phyloP scores from a whole-genome alignment of 1,284 basidiomycete species.

The Pseudozyma sp. region DNA sequence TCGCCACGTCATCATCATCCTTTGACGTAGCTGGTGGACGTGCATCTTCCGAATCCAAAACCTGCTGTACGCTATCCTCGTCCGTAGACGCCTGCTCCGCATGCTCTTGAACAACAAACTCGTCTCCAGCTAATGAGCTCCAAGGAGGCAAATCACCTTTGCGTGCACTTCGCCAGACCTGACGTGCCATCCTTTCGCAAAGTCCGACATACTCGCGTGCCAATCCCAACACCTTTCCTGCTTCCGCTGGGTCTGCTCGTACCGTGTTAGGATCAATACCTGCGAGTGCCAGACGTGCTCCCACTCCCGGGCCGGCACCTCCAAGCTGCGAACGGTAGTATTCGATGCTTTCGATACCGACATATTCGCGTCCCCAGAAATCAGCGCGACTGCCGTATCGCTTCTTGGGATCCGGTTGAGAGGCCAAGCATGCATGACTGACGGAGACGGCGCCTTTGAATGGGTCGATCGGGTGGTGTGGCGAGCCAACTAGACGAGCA shows the following conservation, averaged over 20 bases:
- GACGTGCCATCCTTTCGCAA: slow-evolving; percentile 44
- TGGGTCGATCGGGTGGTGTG: slow-evolving; percentile 64
- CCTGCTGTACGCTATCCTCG: slow-evolving; percentile 19
- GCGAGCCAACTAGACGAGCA: slow-evolving; percentile 64
- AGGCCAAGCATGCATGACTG: slow-evolving; percentile 59
- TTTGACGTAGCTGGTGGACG: slow-evolving; percentile 23
- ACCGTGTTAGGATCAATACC: slow-evolving; percentile 31
- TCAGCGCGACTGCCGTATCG: slow-evolving; percentile 64
- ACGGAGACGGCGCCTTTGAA: slow-evolving; percentile 68
- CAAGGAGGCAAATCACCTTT: slow-evolving; percentile 55
- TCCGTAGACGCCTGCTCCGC: slow-evolving; percentile 15
- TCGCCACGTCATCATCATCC: slow-evolving; percentile 15
- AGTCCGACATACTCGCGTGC: slow-evolving; percentile 45
- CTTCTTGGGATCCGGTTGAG: slow-evolving; percentile 53
- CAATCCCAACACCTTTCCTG: slow-evolving; percentile 35
- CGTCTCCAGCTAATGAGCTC: slow-evolving; percentile 44
- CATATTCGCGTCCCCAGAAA: slow-evolving; percentile 63
- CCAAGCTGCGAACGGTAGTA: slow-evolving; percentile 56
- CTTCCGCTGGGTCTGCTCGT: slow-evolving; percentile 20
- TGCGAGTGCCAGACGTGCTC: slow-evolving; percentile 43
- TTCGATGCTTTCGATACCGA: slow-evolving; percentile 54
- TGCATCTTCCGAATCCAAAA: slow-evolving; percentile 28
- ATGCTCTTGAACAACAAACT: slow-evolving; percentile 35
- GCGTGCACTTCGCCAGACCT: slow-evolving; percentile 55
- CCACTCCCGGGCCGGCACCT: slow-evolving; percentile 33